phyloP scores from a whole-genome alignment of 2,329 filamentous ascomycete genomes.

The Fusarium subtropicale region DNA sequence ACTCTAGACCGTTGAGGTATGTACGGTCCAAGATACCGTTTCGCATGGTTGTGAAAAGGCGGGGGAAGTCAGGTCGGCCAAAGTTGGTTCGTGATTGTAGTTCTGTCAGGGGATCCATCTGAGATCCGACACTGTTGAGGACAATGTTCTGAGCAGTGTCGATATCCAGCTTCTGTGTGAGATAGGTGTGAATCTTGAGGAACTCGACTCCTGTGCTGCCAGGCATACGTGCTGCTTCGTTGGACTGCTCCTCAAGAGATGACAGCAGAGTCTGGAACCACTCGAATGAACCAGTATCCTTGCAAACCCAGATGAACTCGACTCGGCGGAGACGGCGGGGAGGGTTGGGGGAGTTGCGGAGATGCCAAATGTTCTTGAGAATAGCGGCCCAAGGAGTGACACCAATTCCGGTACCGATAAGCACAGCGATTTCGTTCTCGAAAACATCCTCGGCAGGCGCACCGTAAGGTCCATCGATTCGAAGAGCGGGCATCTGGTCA shows the following conservation, averaged over 20 bases:
- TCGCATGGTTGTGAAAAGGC: slow-evolving; percentile 85
- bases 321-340: slow-evolving; percentile 90
- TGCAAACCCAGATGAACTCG: slow-evolving; percentile 99
- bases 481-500: slow-evolving; percentile 88
- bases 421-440: slow-evolving; percentile 87
- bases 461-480: slow-evolving; percentile 95
- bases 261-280: slow-evolving; percentile 98
- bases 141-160: slow-evolving; percentile 98
- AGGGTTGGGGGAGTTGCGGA: slow-evolving; percentile 89
- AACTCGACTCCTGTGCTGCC: slow-evolving; percentile 82
- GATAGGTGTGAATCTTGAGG: slow-evolving; percentile 96
- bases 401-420: slow-evolving; percentile 88
- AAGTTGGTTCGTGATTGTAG: slow-evolving; percentile 92
- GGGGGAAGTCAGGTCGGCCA: slow-evolving; percentile 88
- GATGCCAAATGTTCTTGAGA: slow-evolving; percentile 98
- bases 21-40: slow-evolving; percentile 86
- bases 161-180: slow-evolving; percentile 91
- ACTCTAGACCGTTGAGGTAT: slow-evolving; percentile 86
- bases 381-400: slow-evolving; percentile 90
- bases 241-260: slow-evolving; percentile 88
- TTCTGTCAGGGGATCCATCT: slow-evolving; percentile 91
- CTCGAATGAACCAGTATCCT: slow-evolving; percentile 94
- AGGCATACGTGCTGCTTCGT: slow-evolving; percentile 73
- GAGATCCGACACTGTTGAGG: slow-evolving; percentile 90
- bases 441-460: slow-evolving; percentile 98